Percentiles rank a stretch among this genome's conserved stretches.
Conservation (phyloP, 2,329 filamentous ascomycete species). For the Xylaria hypoxylon region DNA sequence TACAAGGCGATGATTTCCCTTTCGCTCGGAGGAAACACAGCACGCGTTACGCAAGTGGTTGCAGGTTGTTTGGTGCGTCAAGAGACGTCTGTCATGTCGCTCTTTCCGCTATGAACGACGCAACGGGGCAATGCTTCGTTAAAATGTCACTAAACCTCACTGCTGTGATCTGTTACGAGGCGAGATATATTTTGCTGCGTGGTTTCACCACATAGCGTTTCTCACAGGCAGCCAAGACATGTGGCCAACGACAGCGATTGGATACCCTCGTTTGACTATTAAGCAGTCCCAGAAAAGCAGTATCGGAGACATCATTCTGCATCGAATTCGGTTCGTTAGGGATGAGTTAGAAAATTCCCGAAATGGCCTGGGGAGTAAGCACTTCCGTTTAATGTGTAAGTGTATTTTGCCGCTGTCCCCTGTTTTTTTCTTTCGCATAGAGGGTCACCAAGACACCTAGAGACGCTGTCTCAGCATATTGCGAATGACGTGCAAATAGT, state of each 20-base stretch:
- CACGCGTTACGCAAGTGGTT: constrained; percentile 3
- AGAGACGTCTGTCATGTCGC: not conserved
- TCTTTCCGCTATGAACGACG: constrained; percentile 16
- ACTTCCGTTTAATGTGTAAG: constrained; percentile 47
- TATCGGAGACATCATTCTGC: constrained; percentile 48
- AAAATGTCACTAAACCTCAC: constrained; percentile 32
- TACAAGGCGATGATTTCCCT: not conserved
- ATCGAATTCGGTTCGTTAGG: constrained; percentile 48
- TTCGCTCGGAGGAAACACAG: not conserved
- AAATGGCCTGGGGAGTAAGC: constrained; percentile 42
- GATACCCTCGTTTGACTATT: constrained; percentile 40
- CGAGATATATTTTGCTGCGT: constrained; percentile 42
- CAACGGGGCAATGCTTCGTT: not conserved
- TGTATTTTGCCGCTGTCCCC: constrained; percentile 48
- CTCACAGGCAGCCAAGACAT: constrained; percentile 41
- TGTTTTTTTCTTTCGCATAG: constrained; percentile 38
- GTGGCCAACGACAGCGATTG: constrained; percentile 40
- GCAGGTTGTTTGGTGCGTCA: not conserved
- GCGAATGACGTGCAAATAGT: constrained; percentile 40
- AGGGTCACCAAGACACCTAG: constrained; percentile 41
- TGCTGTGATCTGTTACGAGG: constrained; percentile 37
- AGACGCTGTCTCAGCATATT: constrained; percentile 41
- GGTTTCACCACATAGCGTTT: constrained; percentile 44
- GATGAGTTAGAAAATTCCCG: constrained; percentile 39
- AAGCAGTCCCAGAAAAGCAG: constrained; percentile 37